Percentiles rank a stretch among this genome's conserved stretches.
Conservation (phyloP, 177 flowering plant genomes). For the Telopea speciosissima region DNA sequence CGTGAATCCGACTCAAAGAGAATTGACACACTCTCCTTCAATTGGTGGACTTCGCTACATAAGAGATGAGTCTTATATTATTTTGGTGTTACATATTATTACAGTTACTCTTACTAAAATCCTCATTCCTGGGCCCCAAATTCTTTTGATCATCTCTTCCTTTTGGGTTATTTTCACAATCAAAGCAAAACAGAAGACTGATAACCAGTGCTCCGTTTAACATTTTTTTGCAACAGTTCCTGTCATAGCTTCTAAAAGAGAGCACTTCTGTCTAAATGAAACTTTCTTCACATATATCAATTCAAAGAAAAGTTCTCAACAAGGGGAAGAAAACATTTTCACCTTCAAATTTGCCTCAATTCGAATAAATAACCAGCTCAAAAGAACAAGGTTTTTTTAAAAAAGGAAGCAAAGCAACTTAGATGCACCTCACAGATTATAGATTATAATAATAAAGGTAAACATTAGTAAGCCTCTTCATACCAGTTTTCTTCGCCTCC, state of each 20-base stretch:
- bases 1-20: too few relatives aligned
- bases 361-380: not conserved
- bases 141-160: not conserved
- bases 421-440: not conserved
- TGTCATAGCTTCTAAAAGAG: not conserved
- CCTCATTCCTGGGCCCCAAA: not conserved
- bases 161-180: not conserved
- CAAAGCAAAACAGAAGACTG: too few relatives aligned
- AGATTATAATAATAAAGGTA: not conserved
- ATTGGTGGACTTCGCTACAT: too few relatives aligned
- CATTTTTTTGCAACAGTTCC: not conserved
- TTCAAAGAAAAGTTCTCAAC: too few relatives aligned
- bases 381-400: too few relatives aligned
- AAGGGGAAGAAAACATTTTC: not conserved
- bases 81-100: too few relatives aligned
- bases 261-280: too few relatives aligned
- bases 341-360: not conserved
- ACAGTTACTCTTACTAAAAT: not conserved
- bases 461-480: not conserved
- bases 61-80: too few relatives aligned
- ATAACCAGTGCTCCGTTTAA: too few relatives aligned
- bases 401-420: not conserved
- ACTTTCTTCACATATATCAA: not conserved
- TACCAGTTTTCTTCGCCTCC: conserved; percentile 70
- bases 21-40: too few relatives aligned